Evolutionary conservation across 2,329 filamentous ascomycete genomes (phyloP).

Genomic region (Clonostachys sp.): DNA sequence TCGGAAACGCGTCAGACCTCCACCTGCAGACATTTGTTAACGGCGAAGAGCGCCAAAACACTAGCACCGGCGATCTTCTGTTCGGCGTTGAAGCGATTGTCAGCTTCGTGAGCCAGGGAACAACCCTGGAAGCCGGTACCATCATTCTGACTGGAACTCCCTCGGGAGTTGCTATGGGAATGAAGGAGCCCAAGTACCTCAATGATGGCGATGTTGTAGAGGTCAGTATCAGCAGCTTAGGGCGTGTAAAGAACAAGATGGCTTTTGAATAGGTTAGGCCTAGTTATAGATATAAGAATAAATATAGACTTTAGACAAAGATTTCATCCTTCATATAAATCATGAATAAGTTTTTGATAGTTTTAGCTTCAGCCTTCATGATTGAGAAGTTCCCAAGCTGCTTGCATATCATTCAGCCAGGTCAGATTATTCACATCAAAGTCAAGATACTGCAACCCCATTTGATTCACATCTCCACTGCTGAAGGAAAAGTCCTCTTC

Average conservation of each 20-base stretch:
- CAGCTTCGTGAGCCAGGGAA: constrained; percentile 38
- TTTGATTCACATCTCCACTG: constrained; percentile 10
- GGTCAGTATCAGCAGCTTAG: constrained; percentile 30
- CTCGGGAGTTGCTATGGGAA: constrained; percentile 40
- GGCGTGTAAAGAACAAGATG: constrained; percentile 29
- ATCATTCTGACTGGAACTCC: constrained; percentile 44
- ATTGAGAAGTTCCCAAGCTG: constrained; percentile 19
- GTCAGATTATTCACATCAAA: constrained; percentile 23
- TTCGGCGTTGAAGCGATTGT: constrained; percentile 42
- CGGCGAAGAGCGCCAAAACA: constrained; percentile 42
- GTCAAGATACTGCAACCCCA: constrained; percentile 17
- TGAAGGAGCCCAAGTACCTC: constrained; percentile 34
- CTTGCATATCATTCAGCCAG: constrained; percentile 24
- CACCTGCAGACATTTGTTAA: constrained; percentile 37
- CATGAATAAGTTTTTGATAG: neutral
- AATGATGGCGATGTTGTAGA: constrained; percentile 36
- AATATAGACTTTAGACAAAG: neutral
- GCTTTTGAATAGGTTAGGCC: constrained; percentile 16
- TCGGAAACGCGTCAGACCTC: constrained; percentile 19
- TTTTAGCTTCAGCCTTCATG: neutral
- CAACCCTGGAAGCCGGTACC: constrained; percentile 45
- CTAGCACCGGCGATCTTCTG: constrained; percentile 41
- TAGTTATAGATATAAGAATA: neutral
- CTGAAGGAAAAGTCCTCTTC: constrained; percentile 12
- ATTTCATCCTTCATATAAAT: neutral